Evolutionary conservation across 495 filamentous ascomycete species (phyloP), one percentile per base, ranked within the genome.

Genomic region (Aspergillus affinis): DNA sequence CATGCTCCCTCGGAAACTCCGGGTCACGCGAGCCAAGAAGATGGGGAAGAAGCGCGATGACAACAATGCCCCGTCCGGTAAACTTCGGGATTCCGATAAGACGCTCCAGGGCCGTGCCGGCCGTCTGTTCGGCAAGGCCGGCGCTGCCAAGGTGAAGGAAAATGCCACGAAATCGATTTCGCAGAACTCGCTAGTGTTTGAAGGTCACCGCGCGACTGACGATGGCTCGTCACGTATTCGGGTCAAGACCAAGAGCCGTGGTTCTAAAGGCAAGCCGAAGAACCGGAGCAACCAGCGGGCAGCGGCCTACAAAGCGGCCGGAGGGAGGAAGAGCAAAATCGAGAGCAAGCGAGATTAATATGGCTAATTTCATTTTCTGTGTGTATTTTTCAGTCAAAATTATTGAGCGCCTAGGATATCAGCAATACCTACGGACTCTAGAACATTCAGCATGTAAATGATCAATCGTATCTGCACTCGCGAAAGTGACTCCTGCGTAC

Each of bases 1-100:
- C 0, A 86, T 96, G 81, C 82, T 97, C 13, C 94, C 95, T 32
- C 86, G 95, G 8, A 87, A 88, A 59, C 80, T 99, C 12, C 88
- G 95, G 36, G 93, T 99, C 53, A 85, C 81, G 5, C 87, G 93
- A 13, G 94, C 93, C 55, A 92, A 90, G 66, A 86, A 87, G 51
- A 76, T 87, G 45, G 84, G 86, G 63, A 89, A 92, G 69, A 94
- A 88, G 21, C 75, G 80, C 29, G 77, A 79, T 21, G 73, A 80
- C 48, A 76, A 59, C 60, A 74, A 54, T 46, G 61, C 62, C 48
- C 59, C 67, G 61, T 62, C 59, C 65, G 65, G 89, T 63, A 81
- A 80, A 32, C 84, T 84, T 7, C 84, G 87, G 2, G 77, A 88
- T 13, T 81, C 89, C 60, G 82, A 85, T 59, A 84, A 86, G 63